phyloP scores from a whole-genome alignment of 495 filamentous ascomycete genomes.

The Aspergillus sclerotiicarbonarius region DNA sequence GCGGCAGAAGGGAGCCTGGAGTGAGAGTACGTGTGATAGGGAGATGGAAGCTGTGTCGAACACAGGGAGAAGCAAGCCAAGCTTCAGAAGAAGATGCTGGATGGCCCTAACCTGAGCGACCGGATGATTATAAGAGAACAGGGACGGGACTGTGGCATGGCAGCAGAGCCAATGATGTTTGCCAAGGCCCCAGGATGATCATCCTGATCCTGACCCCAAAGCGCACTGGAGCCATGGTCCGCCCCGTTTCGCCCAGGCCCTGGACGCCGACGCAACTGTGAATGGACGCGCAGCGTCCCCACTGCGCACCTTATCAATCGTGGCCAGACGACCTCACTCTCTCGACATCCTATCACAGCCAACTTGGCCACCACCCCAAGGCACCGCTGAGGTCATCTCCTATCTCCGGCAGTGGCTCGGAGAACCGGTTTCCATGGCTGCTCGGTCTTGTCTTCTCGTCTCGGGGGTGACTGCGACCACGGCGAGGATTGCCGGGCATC shows the following conservation, averaged over 20 bases:
- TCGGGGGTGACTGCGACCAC: neutral
- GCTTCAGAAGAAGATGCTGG: conserved; percentile 7
- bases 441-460: neutral
- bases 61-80: conserved; percentile 16
- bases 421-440: neutral
- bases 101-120: neutral
- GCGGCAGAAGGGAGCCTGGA: conserved; percentile 3
- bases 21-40: neutral
- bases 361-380: neutral
- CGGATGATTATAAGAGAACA: neutral
- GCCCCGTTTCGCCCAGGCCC: neutral
- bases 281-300: neutral
- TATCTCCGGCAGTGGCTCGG: neutral
- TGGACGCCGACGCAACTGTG: neutral
- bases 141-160: conserved; percentile 1
- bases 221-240: neutral
- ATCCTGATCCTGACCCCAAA: conserved; percentile 5
- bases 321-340: neutral
- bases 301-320: neutral
- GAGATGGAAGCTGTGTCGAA: conserved; percentile 2
- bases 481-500: neutral
- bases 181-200: conserved; percentile 12
- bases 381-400: neutral
- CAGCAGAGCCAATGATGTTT: conserved; percentile 9
- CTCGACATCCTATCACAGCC: neutral